These are phyloP conservation scores for Bruguiera hainesii DNA, from an alignment of 441 rosid species.

Conservation along the genomic window DNA sequence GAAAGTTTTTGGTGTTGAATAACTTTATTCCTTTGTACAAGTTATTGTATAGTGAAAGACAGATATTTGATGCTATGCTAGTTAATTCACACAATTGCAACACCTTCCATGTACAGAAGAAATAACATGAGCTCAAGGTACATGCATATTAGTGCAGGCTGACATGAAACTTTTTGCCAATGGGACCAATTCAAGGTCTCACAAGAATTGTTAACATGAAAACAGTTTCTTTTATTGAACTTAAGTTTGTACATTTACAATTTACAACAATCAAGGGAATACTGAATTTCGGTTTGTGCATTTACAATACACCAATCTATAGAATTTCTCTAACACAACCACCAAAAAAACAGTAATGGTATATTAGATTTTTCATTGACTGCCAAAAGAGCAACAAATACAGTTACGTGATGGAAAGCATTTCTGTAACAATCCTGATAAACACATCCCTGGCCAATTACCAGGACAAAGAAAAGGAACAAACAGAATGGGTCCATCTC, in stretches of 20 bases:
- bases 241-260: background rate
- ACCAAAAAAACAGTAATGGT: background rate
- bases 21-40: background rate
- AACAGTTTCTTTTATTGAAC: background rate
- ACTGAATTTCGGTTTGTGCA: background rate
- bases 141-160: background rate
- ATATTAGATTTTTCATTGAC: background rate
- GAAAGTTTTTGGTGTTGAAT: slow-evolving; percentile 3
- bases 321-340: background rate
- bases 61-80: background rate
- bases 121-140: background rate
- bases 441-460: background rate
- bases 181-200: background rate
- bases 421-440: background rate
- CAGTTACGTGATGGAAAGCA: background rate
- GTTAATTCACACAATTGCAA: background rate
- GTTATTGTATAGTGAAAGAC: too few species aligned
- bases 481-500: background rate
- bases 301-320: background rate
- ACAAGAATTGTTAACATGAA: background rate
- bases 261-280: background rate
- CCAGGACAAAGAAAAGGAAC: background rate
- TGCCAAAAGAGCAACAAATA: background rate
- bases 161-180: too few species aligned
- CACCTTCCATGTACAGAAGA: background rate